Conservation (phyloP, 345 rosid genomes). For the Salix purpurea region DNA sequence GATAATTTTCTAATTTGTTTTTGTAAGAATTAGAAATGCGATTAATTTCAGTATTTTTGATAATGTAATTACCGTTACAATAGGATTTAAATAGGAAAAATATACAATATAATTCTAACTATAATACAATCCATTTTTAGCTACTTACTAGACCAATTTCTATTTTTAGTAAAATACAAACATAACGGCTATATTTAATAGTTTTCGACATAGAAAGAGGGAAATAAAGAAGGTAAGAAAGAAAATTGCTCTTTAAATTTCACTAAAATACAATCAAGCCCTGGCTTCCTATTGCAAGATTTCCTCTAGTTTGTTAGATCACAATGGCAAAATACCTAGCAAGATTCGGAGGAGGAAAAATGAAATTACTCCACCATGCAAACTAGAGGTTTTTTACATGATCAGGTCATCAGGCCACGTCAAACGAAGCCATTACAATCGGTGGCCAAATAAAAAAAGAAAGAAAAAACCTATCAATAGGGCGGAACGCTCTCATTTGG, state of each 20-base stretch:
- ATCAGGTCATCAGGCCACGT: not conserved
- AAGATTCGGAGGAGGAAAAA: not conserved
- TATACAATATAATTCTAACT: too few species aligned
- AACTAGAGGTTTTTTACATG: not conserved
- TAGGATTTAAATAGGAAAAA: too few species aligned
- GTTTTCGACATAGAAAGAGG: too few species aligned
- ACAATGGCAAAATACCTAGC: not conserved
- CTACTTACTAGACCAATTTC: too few species aligned
- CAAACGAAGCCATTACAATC: not conserved
- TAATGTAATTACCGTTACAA: too few species aligned
- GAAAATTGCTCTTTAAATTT: not conserved
- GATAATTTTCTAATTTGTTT: not conserved
- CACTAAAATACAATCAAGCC: not conserved
- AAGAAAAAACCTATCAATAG: not conserved
- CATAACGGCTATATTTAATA: too few species aligned
- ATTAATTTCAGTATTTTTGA: too few species aligned
- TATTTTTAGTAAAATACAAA: too few species aligned
- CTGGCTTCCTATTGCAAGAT: not conserved
- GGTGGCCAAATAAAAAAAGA: not conserved
- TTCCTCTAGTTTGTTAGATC: not conserved
- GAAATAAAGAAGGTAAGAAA: too few species aligned
- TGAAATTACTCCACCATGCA: not conserved
- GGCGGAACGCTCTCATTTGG: slow-evolving; percentile 1
- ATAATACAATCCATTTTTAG: too few species aligned
- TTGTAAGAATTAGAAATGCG: too few species aligned